A percentile compares a stretch with the other conserved stretches of the same genome.
Evolutionary conservation across 2,329 filamentous ascomycete species (phyloP).

Genomic region (Aspergillus flavus): DNA sequence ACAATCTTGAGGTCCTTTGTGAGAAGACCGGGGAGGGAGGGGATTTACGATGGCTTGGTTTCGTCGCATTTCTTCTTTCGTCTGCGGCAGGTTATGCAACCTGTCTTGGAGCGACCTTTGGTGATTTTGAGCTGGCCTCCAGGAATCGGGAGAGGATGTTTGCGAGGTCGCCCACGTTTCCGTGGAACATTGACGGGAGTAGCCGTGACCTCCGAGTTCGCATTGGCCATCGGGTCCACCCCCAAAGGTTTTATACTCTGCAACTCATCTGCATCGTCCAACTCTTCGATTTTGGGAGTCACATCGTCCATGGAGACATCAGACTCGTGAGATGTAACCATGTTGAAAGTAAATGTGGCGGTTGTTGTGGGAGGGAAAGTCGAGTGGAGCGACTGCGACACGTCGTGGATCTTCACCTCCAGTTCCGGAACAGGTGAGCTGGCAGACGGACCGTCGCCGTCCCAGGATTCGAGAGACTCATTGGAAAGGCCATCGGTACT

Average conservation of each 20-base stretch:
- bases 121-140: constrained; percentile 68
- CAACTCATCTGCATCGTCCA: constrained; percentile 47
- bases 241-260: constrained; percentile 35
- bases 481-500: constrained; percentile 39
- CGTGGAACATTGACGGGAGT: constrained; percentile 48
- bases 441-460: constrained; percentile 24
- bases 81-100: constrained; percentile 61
- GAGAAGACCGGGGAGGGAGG: background rate
- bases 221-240: constrained; percentile 24
- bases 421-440: constrained; percentile 24
- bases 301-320: constrained; percentile 38
- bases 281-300: constrained; percentile 58
- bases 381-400: constrained; percentile 17
- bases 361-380: constrained; percentile 23
- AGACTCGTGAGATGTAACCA: constrained; percentile 25
- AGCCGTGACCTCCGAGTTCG: constrained; percentile 28
- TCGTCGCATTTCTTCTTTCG: constrained; percentile 64
- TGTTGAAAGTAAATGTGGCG: constrained; percentile 27
- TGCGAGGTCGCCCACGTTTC: constrained; percentile 78
- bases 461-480: constrained; percentile 34
- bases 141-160: constrained; percentile 68
- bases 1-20: background rate
- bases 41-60: constrained; percentile 44
- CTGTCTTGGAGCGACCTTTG: constrained; percentile 67
- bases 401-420: constrained; percentile 24